Conservation (phyloP, 805 yeast species). For the Schwanniomyces sp. region DNA sequence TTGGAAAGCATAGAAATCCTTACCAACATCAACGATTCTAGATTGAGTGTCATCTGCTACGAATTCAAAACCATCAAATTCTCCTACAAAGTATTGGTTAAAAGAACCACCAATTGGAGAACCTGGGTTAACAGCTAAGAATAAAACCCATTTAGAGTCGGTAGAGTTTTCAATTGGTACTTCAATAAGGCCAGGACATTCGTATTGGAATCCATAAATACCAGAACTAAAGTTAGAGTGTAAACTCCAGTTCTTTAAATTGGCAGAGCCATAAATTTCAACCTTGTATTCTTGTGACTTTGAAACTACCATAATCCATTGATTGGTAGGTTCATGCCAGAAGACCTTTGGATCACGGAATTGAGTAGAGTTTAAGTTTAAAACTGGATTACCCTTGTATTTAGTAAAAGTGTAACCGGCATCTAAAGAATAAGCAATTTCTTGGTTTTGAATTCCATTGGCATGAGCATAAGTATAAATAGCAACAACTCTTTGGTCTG, state of each 20-base stretch:
- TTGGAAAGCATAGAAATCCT: conserved; percentile 42
- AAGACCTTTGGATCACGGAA: conserved; percentile 37
- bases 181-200: conserved; percentile 39
- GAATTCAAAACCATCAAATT: conserved; percentile 39
- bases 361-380: conserved; percentile 24
- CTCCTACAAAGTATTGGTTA: conserved; percentile 41
- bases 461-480: conserved; percentile 27
- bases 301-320: conserved; percentile 30
- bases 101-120: conserved; percentile 40
- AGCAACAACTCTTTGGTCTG: conserved; percentile 34
- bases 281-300: conserved; percentile 26
- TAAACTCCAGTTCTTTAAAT: conserved; percentile 24
- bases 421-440: conserved; percentile 31
- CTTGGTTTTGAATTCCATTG: conserved; percentile 27
- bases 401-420: conserved; percentile 34
- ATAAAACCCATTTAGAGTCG: conserved; percentile 34
- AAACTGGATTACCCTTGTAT: conserved; percentile 29
- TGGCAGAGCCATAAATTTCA: conserved; percentile 21
- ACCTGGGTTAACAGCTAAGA: conserved; percentile 42
- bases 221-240: conserved; percentile 26
- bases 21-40: conserved; percentile 30
- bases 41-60: conserved; percentile 24
- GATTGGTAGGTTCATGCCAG: conserved; percentile 26
- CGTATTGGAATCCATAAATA: conserved; percentile 37
- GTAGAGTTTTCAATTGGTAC: conserved; percentile 19